phyloP scores from a whole-genome alignment of 306 rosid species.

The Casuarina equisetifolia region DNA sequence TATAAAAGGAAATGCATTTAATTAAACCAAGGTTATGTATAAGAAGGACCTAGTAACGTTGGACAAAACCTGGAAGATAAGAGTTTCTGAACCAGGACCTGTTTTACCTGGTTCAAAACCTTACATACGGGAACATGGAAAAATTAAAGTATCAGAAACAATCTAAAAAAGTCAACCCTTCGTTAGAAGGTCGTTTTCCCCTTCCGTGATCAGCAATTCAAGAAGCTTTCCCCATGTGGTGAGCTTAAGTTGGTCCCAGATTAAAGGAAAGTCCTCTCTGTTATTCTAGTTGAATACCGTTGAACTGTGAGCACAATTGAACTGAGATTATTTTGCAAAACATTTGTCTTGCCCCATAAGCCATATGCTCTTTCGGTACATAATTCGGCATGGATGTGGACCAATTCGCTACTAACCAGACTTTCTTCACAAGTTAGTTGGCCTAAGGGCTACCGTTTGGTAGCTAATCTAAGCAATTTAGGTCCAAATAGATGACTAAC shows the following conservation, averaged over 20 bases:
- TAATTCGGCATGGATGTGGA: background rate
- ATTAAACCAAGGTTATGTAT: too few species aligned
- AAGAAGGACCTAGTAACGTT: too few species aligned
- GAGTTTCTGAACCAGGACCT: background rate
- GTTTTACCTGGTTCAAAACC: background rate
- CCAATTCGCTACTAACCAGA: background rate
- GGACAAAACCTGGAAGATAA: too few species aligned
- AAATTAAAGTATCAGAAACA: background rate
- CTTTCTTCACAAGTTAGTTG: too few species aligned
- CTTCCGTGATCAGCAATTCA: background rate
- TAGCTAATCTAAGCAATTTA: too few species aligned
- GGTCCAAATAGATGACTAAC: too few species aligned
- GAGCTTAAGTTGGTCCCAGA: background rate
- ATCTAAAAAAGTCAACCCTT: too few species aligned
- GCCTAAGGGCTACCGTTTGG: too few species aligned
- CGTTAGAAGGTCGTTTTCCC: background rate
- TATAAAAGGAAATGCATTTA: too few species aligned
- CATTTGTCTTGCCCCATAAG: background rate
- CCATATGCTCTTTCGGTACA: background rate
- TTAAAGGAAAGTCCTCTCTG: background rate
- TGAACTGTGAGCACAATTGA: background rate
- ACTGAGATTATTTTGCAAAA: too few species aligned
- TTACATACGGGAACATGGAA: too few species aligned
- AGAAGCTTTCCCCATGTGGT: background rate
- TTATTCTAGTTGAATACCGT: background rate